Evolutionary conservation across 2,329 filamentous ascomycete species (phyloP).

Genomic region (Emydomyces testavorans): DNA sequence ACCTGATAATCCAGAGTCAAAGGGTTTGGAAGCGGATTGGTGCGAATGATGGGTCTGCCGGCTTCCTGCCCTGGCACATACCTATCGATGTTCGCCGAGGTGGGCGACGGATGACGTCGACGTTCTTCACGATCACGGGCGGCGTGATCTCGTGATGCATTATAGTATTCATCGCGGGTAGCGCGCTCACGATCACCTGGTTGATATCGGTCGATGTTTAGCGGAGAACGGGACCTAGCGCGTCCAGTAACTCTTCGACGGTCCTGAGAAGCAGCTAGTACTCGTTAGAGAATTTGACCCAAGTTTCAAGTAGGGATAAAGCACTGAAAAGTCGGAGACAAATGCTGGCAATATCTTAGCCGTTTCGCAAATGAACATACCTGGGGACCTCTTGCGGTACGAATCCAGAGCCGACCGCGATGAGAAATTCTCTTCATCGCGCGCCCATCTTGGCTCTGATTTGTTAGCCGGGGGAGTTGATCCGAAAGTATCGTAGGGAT

Average conservation of each 20-base stretch:
- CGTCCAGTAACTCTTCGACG: slow-evolving; percentile 37
- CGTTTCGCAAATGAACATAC: slow-evolving; percentile 24
- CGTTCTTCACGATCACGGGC: slow-evolving; percentile 46
- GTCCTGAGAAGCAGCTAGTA: slow-evolving; percentile 29
- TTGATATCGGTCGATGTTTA: slow-evolving; percentile 53
- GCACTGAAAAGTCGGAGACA: slow-evolving; percentile 14
- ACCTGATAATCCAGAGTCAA: slow-evolving; percentile 54
- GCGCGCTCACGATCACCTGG: slow-evolving; percentile 41
- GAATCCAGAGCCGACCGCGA: slow-evolving; percentile 28
- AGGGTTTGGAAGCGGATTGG: slow-evolving; percentile 51
- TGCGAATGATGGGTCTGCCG: slow-evolving; percentile 41
- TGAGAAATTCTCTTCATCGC: slow-evolving; percentile 32
- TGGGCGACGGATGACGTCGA: slow-evolving; percentile 48
- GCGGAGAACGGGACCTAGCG: slow-evolving; percentile 48
- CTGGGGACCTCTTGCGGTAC: slow-evolving; percentile 38
- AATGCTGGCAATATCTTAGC: not conserved
- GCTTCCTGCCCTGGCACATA: slow-evolving; percentile 53
- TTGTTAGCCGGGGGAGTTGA: slow-evolving; percentile 28
- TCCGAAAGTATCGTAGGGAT: slow-evolving; percentile 37
- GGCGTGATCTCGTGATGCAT: slow-evolving; percentile 31
- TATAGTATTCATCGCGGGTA: slow-evolving; percentile 48
- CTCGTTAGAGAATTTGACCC: not conserved
- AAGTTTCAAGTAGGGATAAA: slow-evolving; percentile 29
- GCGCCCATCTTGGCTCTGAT: slow-evolving; percentile 27
- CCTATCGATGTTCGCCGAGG: slow-evolving; percentile 48